Evolutionary conservation across 352 stramenopile genomes (phyloP), one percentile per base, ranked within the genome.

Genomic region (Globisporangium alternatum): DNA sequence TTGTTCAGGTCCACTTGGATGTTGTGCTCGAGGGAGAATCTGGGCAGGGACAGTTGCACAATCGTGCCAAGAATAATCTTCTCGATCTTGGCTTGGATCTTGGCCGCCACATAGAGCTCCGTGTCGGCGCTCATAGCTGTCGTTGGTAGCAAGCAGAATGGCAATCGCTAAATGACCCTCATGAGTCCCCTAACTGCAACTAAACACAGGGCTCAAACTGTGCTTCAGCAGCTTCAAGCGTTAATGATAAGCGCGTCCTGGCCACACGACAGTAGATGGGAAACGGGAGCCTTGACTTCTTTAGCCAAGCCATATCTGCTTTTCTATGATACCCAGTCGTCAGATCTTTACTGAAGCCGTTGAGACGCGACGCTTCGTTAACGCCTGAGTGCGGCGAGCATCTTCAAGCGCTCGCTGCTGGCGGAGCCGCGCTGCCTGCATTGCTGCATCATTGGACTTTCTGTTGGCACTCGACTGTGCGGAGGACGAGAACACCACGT

Each of bases 371-470:
- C 60, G 60, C 22, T 65, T 51, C 5, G 47, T 65, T 39, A 65
- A 58, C 22, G 47, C 22, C 28, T 25, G 49, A 6, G 28, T 28
- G 19, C 37, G 39, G 7, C 49, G 49, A n/a, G 17, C 30, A 4
- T 64, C 51, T 19, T 58, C 45, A 5, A 78, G 43, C 25, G 55
- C 54, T 31, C 69, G 69, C 30, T 65, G 72, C 43, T 79, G 75
- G 45, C 69, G 68, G 6, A 73, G 17, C 19, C 75, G 69, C 37
- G 74, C 69, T 95, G 69, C 56, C 85, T 68, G 68, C 83, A 96
- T 56, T 71, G 73, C 76, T 96, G 77, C 67, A 75, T 98, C 92
- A 68, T 86, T 68, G 17, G 62, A 37, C n/a, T 48, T 52, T 6
- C 49, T 47, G 25, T n/a, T 55, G 2, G 30, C 33, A 10, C 3